Evolutionary conservation across 2,329 filamentous ascomycete genomes (phyloP), one percentile per base, ranked within the genome.

Genomic region (Aspergillus carbonarius): DNA sequence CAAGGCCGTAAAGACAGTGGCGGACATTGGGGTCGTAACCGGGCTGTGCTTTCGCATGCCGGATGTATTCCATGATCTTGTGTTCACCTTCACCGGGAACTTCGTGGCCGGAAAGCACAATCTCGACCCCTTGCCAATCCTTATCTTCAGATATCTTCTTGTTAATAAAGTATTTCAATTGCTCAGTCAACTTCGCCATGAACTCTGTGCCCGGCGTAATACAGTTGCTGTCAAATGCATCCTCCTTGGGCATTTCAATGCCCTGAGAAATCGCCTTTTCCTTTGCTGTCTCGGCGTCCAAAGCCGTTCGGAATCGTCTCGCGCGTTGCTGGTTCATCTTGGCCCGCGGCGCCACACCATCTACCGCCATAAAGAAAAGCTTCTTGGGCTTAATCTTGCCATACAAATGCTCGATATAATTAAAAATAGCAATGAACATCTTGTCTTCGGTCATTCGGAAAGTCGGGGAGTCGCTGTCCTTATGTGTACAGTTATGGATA

Each of bases 61-160:
- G 90, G 76, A 99, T 99, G 77, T 99, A 99, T 78, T 99, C 96
- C 95, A 99, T 99, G 78, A 99, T 96, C 81, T 99, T 99, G 82
- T 99, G 95, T 77, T 99, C 95, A 69, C 95, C 95, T 78, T 99
- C 96, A 68, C 95, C 95, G 6, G 95, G 95, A 25, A 98, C 93
- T 76, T 99, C 96, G 72, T 99, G 96, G 55, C 96, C 95, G 5
- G 95, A 99, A 59, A 99, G 84, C 54, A 99, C 92, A 68, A 99
- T 88, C 72, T 98, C 93, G 65, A 96, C 95, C 60, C 91, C 91
- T 78, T 99, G 95, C 95, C 95, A 99, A 70, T 99, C 95, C 49
- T 88, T 86, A 75, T 99, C 95, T 75, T 99, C 93, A 2, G 92
- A 95, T 10, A 99, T 88, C 78, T 99, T 99, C 79, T 99, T 99